Base-by-base conservation (phyloP, 352 stramenopile genomes). In the Albugo laibachii region DNA sequence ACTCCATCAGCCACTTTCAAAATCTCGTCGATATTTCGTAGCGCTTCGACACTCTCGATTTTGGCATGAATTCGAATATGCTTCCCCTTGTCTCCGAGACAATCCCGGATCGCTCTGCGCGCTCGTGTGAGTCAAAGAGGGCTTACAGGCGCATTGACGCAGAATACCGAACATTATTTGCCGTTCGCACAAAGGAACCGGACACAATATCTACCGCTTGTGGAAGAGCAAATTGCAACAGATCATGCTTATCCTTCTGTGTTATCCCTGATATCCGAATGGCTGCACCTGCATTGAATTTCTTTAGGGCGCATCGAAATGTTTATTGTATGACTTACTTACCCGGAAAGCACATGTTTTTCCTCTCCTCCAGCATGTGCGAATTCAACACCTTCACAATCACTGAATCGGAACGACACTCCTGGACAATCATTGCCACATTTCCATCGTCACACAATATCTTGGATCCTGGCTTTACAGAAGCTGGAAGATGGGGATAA, bases 171-270 rank as follows among this genome's bases (percentile, higher is more conserved):
- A 99, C 91, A 61, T 98, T 93, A 13, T 66, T 77, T 6, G 85
- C 85, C 66, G 97, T 97, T 45, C 92, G 82, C 50, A 99, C 94
- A 61, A 99, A 99, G 15, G 89, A 97, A 15, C 93, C 93, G 1
- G 94, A 93, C 56, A 99, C 96, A 50, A 97, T 97, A 59, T 99
- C 94, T 34, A 98, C 82, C 59, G 96, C 85, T 57, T 98, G 81
- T 56, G 93, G 49, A 11, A 98, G 77, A 37, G 93, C 93, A 63
- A 91, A 98, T 41, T 93, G 79, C 14, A 97, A 31, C 24, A 93
- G 56, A 62, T 97, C 92, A 21, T 71, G 48, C 53, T 96, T 92
- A 75, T 99, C 94, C 70, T 99, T 98, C 8, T 95, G 74, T 13
- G 92, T 98, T 48, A 98, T 88, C 13, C 83, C 92, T 0, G 92